Percentiles rank a stretch among this genome's conserved stretches.
These are phyloP conservation scores for Lolium rigidum DNA, from an alignment of 176 grass and related monocot genomes.

Conservation along the genomic window DNA sequence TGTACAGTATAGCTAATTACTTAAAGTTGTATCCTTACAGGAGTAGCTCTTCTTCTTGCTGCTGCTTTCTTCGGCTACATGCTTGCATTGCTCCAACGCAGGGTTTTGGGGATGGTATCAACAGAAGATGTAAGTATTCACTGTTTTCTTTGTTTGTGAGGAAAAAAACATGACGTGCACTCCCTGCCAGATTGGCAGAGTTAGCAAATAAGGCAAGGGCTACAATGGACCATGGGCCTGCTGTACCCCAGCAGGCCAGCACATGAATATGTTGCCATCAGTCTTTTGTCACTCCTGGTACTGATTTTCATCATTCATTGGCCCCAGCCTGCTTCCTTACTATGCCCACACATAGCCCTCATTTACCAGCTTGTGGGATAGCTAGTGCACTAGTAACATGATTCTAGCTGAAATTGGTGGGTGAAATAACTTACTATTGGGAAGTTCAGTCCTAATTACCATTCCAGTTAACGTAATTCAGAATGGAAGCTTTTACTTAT, in stretches of 20 bases:
- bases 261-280: constrained; percentile 50
- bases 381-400: background rate
- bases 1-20: constrained; percentile 35
- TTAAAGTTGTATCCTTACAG: constrained; percentile 44
- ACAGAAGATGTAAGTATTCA: constrained; percentile 67
- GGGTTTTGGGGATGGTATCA: constrained; percentile 57
- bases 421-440: constrained; percentile 21
- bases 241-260: constrained; percentile 42
- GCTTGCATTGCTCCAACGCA: constrained; percentile 83
- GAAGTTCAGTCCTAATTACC: constrained; percentile 3
- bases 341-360: constrained; percentile 9
- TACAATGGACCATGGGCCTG: constrained; percentile 44
- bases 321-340: constrained; percentile 7
- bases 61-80: constrained; percentile 89
- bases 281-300: constrained; percentile 52
- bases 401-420: constrained; percentile 20
- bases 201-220: constrained; percentile 46
- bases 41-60: constrained; percentile 70
- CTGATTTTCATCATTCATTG: constrained; percentile 42
- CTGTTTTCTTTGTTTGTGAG: constrained; percentile 32
- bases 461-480: background rate
- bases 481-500: constrained; percentile 1
- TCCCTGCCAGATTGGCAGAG: constrained; percentile 42
- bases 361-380: constrained; percentile 14
- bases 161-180: constrained; percentile 29